Conservation (phyloP, 148 eudicot genomes). For the Dianthus caryophyllus region DNA sequence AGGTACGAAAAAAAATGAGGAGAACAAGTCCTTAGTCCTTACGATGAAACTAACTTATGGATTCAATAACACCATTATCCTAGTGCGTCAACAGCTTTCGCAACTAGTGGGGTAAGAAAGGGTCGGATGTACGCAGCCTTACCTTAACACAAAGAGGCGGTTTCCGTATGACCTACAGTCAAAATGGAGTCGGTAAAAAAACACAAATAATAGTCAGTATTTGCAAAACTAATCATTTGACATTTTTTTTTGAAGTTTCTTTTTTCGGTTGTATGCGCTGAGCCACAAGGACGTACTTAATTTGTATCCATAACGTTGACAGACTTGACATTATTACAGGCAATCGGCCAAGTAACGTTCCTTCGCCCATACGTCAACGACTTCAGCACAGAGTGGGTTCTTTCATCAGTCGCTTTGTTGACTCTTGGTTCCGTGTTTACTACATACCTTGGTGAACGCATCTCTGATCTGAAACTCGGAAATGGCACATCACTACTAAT, state of each 20-base stretch:
- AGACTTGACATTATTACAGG: constrained; percentile 42
- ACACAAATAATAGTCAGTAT: background rate
- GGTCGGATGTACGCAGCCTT: no score
- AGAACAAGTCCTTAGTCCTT: no score
- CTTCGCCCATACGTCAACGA: constrained; percentile 98
- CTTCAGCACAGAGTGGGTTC: constrained; percentile 81
- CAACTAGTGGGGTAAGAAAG: no score
- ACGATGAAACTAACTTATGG: no score
- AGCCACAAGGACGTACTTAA: background rate
- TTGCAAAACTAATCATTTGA: background rate
- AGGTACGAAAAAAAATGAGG: no score
- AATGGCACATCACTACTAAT: constrained; percentile 95
- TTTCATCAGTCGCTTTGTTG: constrained; percentile 69
- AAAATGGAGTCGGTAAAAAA: background rate
- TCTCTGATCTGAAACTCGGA: constrained; percentile 95
- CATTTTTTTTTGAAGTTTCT: background rate
- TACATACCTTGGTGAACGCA: constrained; percentile 87
- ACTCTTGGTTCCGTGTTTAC: constrained; percentile 95
- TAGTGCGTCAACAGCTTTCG: no score
- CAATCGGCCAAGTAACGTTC: constrained; percentile 92
- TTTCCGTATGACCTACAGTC: no score
- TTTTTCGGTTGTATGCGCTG: background rate
- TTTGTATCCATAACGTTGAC: background rate
- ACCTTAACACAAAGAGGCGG: no score
- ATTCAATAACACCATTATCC: no score